These are phyloP conservation scores for Abortiporus biennis DNA, from an alignment of 1,284 basidiomycete genomes.

Conservation along the genomic window DNA sequence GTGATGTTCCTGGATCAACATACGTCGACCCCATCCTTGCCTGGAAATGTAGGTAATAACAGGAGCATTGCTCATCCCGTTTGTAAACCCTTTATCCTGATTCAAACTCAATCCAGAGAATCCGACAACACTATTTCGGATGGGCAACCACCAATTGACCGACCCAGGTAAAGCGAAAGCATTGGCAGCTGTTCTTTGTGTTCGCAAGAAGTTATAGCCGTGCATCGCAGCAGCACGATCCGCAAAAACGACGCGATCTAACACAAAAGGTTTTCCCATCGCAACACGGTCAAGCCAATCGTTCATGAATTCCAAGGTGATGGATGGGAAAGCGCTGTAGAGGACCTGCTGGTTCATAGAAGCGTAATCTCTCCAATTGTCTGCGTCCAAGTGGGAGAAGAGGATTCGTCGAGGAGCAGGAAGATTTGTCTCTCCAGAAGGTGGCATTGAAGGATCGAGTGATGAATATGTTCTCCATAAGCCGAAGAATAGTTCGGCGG, in stretches of 20 bases:
- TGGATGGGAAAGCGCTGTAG: conserved; percentile 70
- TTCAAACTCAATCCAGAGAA: conserved; percentile 53
- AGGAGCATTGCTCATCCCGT: conserved; percentile 29
- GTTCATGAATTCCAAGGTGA: conserved; percentile 66
- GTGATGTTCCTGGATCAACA: conserved; percentile 59
- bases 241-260: conserved; percentile 77
- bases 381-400: conserved; percentile 66
- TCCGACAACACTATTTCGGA: conserved; percentile 67
- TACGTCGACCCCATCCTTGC: conserved; percentile 81
- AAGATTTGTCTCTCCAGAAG: conserved; percentile 60
- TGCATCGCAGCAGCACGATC: conserved; percentile 81
- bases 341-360: conserved; percentile 78
- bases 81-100: conserved; percentile 18
- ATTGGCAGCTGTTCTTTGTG: conserved; percentile 69
- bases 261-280: conserved; percentile 65
- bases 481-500: conserved; percentile 84
- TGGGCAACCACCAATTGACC: conserved; percentile 75
- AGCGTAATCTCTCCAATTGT: conserved; percentile 85
- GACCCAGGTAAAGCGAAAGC: conserved; percentile 71
- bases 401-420: conserved; percentile 69
- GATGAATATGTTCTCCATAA: conserved; percentile 85
- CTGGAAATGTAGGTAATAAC: conserved; percentile 88
- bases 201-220: conserved; percentile 59
- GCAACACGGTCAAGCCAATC: conserved; percentile 78
- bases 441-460: conserved; percentile 63